phyloP scores from a whole-genome alignment of 371 early-diverging fungal genomes.

The Rhizopus arrhizus region DNA sequence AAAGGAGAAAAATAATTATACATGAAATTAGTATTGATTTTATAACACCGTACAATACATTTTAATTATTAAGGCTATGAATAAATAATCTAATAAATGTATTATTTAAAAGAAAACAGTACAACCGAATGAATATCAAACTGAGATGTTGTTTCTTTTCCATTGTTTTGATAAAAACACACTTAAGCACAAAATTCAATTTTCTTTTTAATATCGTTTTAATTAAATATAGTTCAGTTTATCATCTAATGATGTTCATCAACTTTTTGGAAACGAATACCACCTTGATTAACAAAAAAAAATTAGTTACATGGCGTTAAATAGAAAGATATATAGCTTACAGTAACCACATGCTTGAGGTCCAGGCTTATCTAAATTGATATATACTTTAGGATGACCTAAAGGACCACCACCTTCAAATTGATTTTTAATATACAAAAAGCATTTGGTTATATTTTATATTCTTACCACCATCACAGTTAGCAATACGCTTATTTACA shows the following conservation, averaged over 20 bases:
- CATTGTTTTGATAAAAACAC: too few relatives aligned
- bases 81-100: too few relatives aligned
- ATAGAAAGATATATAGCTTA: constrained; percentile 50
- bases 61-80: too few relatives aligned
- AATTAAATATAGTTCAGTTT: constrained; percentile 19
- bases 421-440: not conserved
- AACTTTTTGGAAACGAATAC: constrained; percentile 70
- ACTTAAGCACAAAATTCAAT: too few relatives aligned
- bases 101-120: too few relatives aligned
- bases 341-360: constrained; percentile 81
- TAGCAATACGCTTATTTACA: constrained; percentile 73
- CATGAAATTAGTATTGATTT: too few relatives aligned
- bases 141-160: too few relatives aligned
- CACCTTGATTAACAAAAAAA: constrained; percentile 52
- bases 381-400: constrained; percentile 94
- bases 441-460: constrained; percentile 1
- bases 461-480: constrained; percentile 85
- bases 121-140: too few relatives aligned
- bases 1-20: too few relatives aligned
- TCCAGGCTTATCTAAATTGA: constrained; percentile 83
- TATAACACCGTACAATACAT: too few relatives aligned
- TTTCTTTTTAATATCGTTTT: not conserved
- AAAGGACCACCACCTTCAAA: constrained; percentile 82
- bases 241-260: constrained; percentile 57
- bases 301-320: not conserved